These are phyloP conservation scores for Pyrus pyrifolia DNA, from an alignment of 306 rosid genomes.

Conservation along the genomic window DNA sequence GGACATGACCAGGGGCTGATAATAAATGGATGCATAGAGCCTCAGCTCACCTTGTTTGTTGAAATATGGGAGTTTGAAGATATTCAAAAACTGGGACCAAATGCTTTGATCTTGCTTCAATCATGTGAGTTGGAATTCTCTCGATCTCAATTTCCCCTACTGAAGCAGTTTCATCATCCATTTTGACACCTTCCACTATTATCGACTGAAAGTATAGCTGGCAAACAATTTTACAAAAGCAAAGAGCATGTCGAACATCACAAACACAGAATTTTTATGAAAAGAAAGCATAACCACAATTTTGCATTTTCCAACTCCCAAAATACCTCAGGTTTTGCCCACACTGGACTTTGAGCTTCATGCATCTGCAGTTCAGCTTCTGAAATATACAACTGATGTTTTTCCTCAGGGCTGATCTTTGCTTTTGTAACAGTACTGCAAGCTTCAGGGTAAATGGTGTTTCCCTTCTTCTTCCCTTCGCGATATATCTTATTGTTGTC, in stretches of 20 bases:
- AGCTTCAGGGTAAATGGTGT: constrained; percentile 30
- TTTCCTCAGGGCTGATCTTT: constrained; percentile 46
- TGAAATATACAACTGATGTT: constrained; percentile 71
- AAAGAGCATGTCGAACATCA: constrained; percentile 8
- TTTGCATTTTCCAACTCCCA: background rate
- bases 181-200: constrained; percentile 37
- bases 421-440: constrained; percentile 32
- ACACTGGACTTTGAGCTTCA: constrained; percentile 48
- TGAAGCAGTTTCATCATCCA: constrained; percentile 37
- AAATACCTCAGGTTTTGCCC: constrained; percentile 83
- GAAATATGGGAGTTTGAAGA: constrained; percentile 42
- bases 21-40: constrained; percentile 5
- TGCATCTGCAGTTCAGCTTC: constrained; percentile 98
- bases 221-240: constrained; percentile 18
- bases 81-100: constrained; percentile 73
- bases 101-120: constrained; percentile 72
- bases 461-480: constrained; percentile 42
- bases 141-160: constrained; percentile 81
- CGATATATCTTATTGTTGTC: constrained; percentile 56
- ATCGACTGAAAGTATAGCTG: constrained; percentile 80
- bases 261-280: background rate
- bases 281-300: constrained; percentile 1
- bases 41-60: constrained; percentile 48
- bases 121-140: constrained; percentile 54
- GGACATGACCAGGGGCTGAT: background rate